Base-by-base conservation (phyloP, 129 eudicot genomes). In the sunflower (Helianthus annuus) region DNA sequence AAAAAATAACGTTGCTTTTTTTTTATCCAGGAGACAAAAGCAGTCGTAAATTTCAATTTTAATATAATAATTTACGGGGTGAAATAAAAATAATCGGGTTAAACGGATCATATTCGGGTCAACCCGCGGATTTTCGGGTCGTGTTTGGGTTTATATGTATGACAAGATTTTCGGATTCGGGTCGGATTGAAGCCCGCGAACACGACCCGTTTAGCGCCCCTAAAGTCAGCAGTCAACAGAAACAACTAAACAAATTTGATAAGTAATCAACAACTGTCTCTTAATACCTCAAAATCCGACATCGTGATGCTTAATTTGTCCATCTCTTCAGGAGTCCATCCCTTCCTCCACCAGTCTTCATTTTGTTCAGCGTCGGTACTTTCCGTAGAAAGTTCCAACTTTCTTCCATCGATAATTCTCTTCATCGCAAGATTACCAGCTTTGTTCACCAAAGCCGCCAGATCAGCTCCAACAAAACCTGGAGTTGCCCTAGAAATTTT, bases 381-480 rank as follows among this genome's bases (percentile, higher is more conserved):
- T 66, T 82, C 89, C 48, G 15, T 66, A 52, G 69, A 73, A 60
- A 87, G 64, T 68, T 80, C 84, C 8, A 39, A 15, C 68, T 78
- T 84, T 40, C 89, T 84, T 74, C 70, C 74, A 75, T 87, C 92
- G 11, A 89, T 85, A 5, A 90, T 83, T 82, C 91, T 85, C 75
- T 90, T 85, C 91, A 87, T 85, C 38, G 86, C 87, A 56, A 87
- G 82, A 12, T 78, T 81, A 57, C 94, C 94, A 27, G 94, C 97
- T 76, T 90, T 79, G 40, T 87, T 71, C 54, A 84, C 82, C 55
- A 90, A 77, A n/a, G 89, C 94, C 5, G 83, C 84, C 78, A 90
- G 75, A 80, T 90, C 97, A 32, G 94, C 91, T 53, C 94, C 97
- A 65, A 87, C 97, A 81, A 90, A 90, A 2, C 97, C 97, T 0